Percentiles rank a stretch among this genome's conserved stretches.
Evolutionary conservation across 2,329 filamentous ascomycete genomes (phyloP).

Genomic region (Massarina eburnea): DNA sequence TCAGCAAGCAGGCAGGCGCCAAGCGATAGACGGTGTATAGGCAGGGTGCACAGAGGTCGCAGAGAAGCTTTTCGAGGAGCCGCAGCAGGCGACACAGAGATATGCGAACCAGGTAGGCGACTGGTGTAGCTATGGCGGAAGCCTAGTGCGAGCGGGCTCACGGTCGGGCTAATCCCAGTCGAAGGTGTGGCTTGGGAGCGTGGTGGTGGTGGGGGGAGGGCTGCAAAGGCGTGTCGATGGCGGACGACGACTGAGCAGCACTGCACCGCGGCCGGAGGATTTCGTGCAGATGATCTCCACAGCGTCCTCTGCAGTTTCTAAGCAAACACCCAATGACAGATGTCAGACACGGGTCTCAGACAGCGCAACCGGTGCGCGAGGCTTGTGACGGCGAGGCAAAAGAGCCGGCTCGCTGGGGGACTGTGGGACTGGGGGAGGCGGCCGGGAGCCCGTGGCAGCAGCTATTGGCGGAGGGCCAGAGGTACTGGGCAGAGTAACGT

Average conservation of each 20-base stretch:
- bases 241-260: constrained; percentile 16
- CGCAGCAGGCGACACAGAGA: constrained; percentile 41
- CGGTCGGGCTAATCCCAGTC: constrained; percentile 16
- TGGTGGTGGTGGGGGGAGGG: constrained; percentile 15
- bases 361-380: constrained; percentile 31
- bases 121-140: constrained; percentile 19
- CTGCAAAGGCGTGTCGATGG: constrained; percentile 11
- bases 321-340: constrained; percentile 37
- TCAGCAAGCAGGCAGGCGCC: constrained; percentile 14
- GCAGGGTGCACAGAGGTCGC: constrained; percentile 12
- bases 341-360: constrained; percentile 41
- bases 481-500: constrained; percentile 3
- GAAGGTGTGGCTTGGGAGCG: constrained; percentile 17
- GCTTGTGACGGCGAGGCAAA: constrained; percentile 39
- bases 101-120: constrained; percentile 21
- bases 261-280: constrained; percentile 47
- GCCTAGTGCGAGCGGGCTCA: constrained; percentile 8
- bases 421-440: constrained; percentile 14
- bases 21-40: constrained; percentile 8
- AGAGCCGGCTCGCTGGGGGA: too few species aligned
- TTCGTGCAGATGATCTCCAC: constrained; percentile 56
- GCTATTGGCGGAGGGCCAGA: constrained; percentile 29
- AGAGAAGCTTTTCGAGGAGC: constrained; percentile 35
- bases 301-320: constrained; percentile 23
- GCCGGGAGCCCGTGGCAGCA: constrained; percentile 20